Base-by-base conservation (phyloP, 73 alveolate species). In the Paramecium tetraurelia region DNA sequence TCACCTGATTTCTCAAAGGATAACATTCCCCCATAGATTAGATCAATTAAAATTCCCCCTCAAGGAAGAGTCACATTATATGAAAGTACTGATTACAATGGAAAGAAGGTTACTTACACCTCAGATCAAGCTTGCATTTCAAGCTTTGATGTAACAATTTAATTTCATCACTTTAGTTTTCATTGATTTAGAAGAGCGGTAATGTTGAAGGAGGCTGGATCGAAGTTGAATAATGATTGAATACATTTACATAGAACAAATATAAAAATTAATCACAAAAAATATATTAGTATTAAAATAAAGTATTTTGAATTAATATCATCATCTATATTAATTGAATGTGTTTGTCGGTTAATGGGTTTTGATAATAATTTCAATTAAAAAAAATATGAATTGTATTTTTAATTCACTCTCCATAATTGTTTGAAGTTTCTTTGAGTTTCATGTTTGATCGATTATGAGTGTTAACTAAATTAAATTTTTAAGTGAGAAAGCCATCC, bases 1-100 rank as follows among this genome's bases (percentile, higher is more conserved):
- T 80, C 90, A 21, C 90, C 90, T 16, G 24, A 80, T 35, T 80
- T 80, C 90, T 22, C 5, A 41, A 80, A 80, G 57, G 90, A 80
- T 18, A 80, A 22, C 31, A 24, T 80, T 8, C 90, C 90, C 24
- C 76, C 76, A 22, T 6, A 44, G 14, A 80, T 41, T 44, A 80
- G 76, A 44, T 80, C 90, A 4, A 80, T 80, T 80, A 80, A 36
- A 5, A 27, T 80, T 48, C 90, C 90, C 20, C 90, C 90, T 12
- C 43, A 80, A 80, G 90, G 76, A 44, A 44, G 75, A 24, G 75
- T 80, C 0, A 80, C 90, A 3, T 58, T 80, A 11, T 80, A 5
- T 48, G 90, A 80, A 9, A 80, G 29, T 11, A 41, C 90, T 0
- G 90, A 80, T 48, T 80, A 80, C 20, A 46, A 22, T 11, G 90